Base-by-base conservation (phyloP, 1,284 basidiomycete genomes). In the Sporisorium exsertum region DNA sequence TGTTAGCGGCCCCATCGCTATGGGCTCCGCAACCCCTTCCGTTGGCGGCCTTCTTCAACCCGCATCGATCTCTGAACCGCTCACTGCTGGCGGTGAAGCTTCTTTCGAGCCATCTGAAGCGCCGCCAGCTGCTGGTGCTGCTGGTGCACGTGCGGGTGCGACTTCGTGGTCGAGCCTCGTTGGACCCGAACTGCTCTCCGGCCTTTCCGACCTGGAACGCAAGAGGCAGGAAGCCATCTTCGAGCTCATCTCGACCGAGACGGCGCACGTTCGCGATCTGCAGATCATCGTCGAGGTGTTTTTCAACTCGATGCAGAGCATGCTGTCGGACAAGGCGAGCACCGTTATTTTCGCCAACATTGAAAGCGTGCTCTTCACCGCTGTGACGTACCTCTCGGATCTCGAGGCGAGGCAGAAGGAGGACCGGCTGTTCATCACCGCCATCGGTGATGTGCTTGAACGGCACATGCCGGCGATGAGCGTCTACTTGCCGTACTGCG, bases 211-310 rank as follows among this genome's bases (percentile, higher is more conserved):
- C 71, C 89, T 87, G 37, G 97, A 99, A 88, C 96, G 97, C 89
- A 96, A 91, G 86, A 90, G 97, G 1, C 97, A 99, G 84, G 97
- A 99, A 86, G 94, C 95, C 32, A 98, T 99, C 88, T 99, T 99
- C 85, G 97, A 99, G 87, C 94, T 97, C 74, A 97, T 98, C 62
- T 97, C 97, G 85, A 99, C 97, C 18, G 97, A 99, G 85, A 90
- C 94, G 15, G 95, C 97, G 87, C 99, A 98, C 87, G 95, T 99
- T 45, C 90, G 94, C 58, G 96, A 97, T 86, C 91, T 99, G 89
- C 97, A 99, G 86, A 77, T 73, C 58, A 61, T 77, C 43, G 75
- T 77, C 33, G 71, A 77, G 58, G 87, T 92, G 16, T 98, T 96
- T 86, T 97, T 95, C 87, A 91, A 91, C 1, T 90, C 89, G 67